Evolutionary conservation across 192 early-diverging fungal species (phyloP), one percentile per base, ranked within the genome.

Genomic region (Coemansia reversa): DNA sequence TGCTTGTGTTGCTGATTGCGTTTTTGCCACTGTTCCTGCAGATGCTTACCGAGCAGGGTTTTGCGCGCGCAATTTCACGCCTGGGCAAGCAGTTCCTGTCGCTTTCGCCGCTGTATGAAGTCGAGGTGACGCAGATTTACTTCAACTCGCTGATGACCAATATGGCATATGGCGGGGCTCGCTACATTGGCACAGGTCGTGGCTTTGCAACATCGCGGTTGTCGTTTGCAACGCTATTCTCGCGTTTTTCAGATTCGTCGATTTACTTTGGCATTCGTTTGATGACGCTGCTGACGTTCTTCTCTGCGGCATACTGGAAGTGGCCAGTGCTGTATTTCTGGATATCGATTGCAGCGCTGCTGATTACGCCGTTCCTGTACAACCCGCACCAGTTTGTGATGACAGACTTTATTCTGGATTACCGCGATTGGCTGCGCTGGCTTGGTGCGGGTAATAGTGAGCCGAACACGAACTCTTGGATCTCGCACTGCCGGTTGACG

Each of bases 371-470:
- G 2, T 94, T 93, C 69, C 55, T 94, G 39, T 94, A 92, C 74
- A 94, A 94, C 60, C 92, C 91, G n/a, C 91, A 92, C 63, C 93
- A 94, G 74, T 93, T 94, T 55, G 81, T 86, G n/a, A 80, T 92
- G 56, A 81, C 81, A 0, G 89, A 90, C 65, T 93, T 93, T 68
- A 79, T 92, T 65, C 60, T 88, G 7, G 93, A 94, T 67, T 94
- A 92, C 69, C 86, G 83, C 45, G 89, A 90, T 68, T 92, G 87
- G 79, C 74, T 94, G 62, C 85, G 86, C 56, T 94, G 92, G 91
- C 76, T 94, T 50, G 90, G 87, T n/a, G 83, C 89, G 5, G 90
- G 91, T 48, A 93, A 93, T 65, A 88, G 88, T 55, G 80, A 84
- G 47, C 72, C 90, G 0, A 88, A 91, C 72, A 80, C 81, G 64